Evolutionary conservation across 306 rosid species (phyloP).

Genomic region (Trifolium repens): DNA sequence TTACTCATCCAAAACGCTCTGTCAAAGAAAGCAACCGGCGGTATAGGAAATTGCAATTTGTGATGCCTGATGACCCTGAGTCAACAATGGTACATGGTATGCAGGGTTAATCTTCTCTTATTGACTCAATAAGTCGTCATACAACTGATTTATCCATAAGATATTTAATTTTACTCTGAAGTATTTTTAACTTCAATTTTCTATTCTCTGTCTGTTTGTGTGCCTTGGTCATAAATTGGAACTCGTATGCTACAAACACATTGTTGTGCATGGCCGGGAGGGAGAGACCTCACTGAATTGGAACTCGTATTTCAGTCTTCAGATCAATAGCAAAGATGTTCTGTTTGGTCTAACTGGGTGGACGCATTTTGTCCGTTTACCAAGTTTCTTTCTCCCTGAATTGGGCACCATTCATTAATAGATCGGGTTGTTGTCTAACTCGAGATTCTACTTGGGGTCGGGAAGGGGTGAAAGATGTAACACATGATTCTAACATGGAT

Average conservation of each 20-base stretch:
- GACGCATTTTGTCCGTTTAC: not conserved
- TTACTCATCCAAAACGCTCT: not conserved
- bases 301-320: not conserved
- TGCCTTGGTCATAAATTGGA: not conserved
- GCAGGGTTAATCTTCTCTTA: slow-evolving; percentile 4
- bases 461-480: not conserved
- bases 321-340: not conserved
- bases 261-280: not conserved
- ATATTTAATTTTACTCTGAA: not conserved
- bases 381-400: not conserved
- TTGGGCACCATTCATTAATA: not conserved
- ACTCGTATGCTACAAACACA: not conserved
- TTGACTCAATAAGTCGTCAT: not conserved
- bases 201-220: not conserved
- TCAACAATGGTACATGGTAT: slow-evolving; percentile 16
- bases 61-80: not conserved
- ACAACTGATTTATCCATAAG: not conserved
- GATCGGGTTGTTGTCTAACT: not conserved
- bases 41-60: not conserved
- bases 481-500: too few relatives aligned
- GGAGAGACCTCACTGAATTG: not conserved
- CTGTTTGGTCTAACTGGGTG: not conserved
- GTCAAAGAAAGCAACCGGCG: not conserved
- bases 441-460: not conserved
- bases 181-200: not conserved